Evolutionary conservation across 345 rosid genomes (phyloP).

Genomic region (Populus alba): DNA sequence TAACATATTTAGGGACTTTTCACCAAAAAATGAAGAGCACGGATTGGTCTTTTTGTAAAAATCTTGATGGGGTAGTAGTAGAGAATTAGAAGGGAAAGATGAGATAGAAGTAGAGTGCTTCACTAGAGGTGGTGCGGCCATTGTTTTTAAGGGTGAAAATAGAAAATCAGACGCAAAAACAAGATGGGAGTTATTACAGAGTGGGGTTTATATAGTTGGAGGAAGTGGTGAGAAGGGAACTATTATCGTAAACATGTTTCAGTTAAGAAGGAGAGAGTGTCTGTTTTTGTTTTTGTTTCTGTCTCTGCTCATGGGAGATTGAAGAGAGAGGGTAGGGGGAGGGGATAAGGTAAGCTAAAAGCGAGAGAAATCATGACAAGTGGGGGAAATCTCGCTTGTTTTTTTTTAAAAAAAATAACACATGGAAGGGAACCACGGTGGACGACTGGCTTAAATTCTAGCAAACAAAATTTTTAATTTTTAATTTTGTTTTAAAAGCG

Average conservation of each 20-base stretch:
- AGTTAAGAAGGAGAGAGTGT: not conserved
- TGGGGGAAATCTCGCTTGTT: not conserved
- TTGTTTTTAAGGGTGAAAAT: conserved; percentile 4
- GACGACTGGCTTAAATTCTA: not conserved
- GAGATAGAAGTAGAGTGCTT: conserved; percentile 40
- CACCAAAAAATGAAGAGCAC: conserved; percentile 40
- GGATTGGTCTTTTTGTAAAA: conserved; percentile 25
- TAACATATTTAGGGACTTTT: conserved; percentile 21
- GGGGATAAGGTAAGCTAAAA: conserved; percentile 6
- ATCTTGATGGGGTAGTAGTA: conserved; percentile 25
- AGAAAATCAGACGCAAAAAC: not conserved
- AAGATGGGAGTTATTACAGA: not conserved
- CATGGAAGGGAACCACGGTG: too few species aligned
- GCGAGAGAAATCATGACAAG: not conserved
- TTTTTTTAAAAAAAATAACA: too few species aligned
- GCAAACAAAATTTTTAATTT: too few species aligned
- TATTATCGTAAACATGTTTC: not conserved
- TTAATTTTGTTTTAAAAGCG: too few species aligned
- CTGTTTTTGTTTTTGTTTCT: not conserved
- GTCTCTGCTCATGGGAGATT: not conserved
- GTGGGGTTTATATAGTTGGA: not conserved
- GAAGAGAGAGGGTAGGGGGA: not conserved
- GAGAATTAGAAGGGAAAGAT: conserved; percentile 34
- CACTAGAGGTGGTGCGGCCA: conserved; percentile 42
- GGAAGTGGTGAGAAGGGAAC: not conserved